Percentiles rank a stretch among this genome's conserved stretches.
Conservation (phyloP, 2,329 filamentous ascomycete genomes). For the Pochonia chlamydosporia region DNA sequence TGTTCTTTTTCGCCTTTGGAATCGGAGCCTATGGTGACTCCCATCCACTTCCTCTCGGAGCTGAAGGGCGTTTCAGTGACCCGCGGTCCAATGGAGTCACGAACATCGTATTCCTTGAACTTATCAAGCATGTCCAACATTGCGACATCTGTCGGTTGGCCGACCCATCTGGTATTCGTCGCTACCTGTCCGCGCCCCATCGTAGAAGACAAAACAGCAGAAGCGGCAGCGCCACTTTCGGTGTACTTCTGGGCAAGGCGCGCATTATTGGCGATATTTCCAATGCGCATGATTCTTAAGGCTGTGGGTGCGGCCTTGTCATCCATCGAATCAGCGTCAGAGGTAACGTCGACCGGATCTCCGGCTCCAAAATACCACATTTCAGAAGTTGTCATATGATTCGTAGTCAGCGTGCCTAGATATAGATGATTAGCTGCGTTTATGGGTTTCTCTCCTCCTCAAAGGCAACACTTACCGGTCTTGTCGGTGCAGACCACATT, state of each 20-base stretch:
- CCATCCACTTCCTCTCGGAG: conserved; percentile 99
- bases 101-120: conserved; percentile 86
- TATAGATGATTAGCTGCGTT: not conserved
- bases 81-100: conserved; percentile 77
- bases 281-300: conserved; percentile 77
- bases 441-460: not conserved
- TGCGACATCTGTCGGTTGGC: conserved; percentile 96
- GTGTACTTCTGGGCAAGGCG: conserved; percentile 68
- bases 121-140: conserved; percentile 88
- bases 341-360: conserved; percentile 45
- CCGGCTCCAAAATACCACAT: conserved; percentile 86
- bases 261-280: conserved; percentile 95
- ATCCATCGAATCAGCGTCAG: conserved; percentile 48
- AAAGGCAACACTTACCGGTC: conserved; percentile 52
- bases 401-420: conserved; percentile 82
- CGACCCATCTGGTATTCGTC: conserved; percentile 83
- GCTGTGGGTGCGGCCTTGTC: conserved; percentile 65
- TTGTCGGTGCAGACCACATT: conserved; percentile 99
- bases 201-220: conserved; percentile 79
- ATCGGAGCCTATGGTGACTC: conserved; percentile 70
- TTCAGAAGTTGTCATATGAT: conserved; percentile 96
- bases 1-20: conserved; percentile 62
- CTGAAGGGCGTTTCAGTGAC: conserved; percentile 89
- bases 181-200: conserved; percentile 53
- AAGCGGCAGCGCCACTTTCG: conserved; percentile 63